phyloP scores from a whole-genome alignment of 1,284 basidiomycete genomes.

The Mycena sp. region DNA sequence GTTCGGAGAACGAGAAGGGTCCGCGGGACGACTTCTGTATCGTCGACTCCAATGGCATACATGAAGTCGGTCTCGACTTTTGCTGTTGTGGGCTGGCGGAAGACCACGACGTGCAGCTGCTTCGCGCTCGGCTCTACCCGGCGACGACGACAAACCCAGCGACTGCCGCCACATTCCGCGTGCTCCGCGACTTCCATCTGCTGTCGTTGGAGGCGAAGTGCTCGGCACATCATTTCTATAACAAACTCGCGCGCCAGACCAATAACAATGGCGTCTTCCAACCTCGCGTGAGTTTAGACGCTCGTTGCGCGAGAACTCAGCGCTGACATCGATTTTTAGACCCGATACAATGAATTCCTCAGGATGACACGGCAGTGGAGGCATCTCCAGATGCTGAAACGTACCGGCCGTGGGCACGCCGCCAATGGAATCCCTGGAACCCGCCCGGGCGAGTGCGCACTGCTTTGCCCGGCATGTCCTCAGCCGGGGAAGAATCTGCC shows the following conservation, averaged over 20 bases:
- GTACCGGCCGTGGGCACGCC: constrained; percentile 36
- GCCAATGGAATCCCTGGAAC: constrained; percentile 37
- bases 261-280: constrained; percentile 34
- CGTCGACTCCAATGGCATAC: constrained; percentile 39
- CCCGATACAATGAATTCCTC: constrained; percentile 24
- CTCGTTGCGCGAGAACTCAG: neutral
- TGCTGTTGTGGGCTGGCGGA: constrained; percentile 40
- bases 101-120: constrained; percentile 37
- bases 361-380: constrained; percentile 25
- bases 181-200: constrained; percentile 9
- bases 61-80: constrained; percentile 43
- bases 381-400: constrained; percentile 31
- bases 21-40: constrained; percentile 6
- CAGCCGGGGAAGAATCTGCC: constrained; percentile 24
- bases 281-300: neutral
- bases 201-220: constrained; percentile 20
- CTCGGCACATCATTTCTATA: constrained; percentile 35
- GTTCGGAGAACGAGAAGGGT: neutral
- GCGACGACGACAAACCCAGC: constrained; percentile 34
- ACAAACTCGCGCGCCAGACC: constrained; percentile 29
- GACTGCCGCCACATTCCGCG: constrained; percentile 23
- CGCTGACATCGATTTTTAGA: constrained; percentile 1
- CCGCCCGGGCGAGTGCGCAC: constrained; percentile 32
- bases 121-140: constrained; percentile 40
- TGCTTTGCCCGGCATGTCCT: constrained; percentile 18